phyloP scores from a whole-genome alignment of 2,329 filamentous ascomycete species.

The Pezicula rhizophila region DNA sequence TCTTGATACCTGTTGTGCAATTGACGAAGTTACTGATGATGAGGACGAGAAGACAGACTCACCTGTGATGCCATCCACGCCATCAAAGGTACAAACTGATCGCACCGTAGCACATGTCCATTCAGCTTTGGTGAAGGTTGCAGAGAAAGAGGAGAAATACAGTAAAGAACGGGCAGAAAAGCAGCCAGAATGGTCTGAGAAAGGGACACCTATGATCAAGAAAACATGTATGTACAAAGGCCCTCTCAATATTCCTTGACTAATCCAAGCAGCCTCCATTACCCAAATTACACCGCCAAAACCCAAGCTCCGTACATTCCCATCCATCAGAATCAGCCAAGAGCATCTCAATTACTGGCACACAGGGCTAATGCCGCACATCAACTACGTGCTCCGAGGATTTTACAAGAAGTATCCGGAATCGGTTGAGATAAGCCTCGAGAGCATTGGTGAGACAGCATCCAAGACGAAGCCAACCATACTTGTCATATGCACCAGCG shows the following conservation, averaged over 20 bases:
- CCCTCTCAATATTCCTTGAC: not conserved
- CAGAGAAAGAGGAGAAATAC: not conserved
- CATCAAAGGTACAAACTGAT: slow-evolving; percentile 6
- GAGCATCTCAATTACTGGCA: slow-evolving; percentile 69
- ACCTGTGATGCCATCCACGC: slow-evolving; percentile 22
- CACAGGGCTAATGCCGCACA: slow-evolving; percentile 61
- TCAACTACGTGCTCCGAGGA: slow-evolving; percentile 63
- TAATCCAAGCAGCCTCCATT: slow-evolving; percentile 10
- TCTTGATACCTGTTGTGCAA: slow-evolving; percentile 54
- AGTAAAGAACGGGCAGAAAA: slow-evolving; percentile 2
- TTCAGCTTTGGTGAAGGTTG: not conserved
- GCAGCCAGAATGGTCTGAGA: slow-evolving; percentile 18
- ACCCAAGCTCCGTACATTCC: slow-evolving; percentile 50
- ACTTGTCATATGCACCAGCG: slow-evolving; percentile 70
- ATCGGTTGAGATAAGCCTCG: slow-evolving; percentile 71
- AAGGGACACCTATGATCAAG: slow-evolving; percentile 13
- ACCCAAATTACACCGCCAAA: slow-evolving; percentile 17
- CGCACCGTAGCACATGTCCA: not conserved
- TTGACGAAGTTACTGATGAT: slow-evolving; percentile 52
- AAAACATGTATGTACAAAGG: slow-evolving; percentile 12
- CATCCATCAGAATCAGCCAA: slow-evolving; percentile 50
- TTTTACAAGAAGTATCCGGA: slow-evolving; percentile 70
- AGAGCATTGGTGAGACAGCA: slow-evolving; percentile 65
- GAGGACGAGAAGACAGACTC: slow-evolving; percentile 46
- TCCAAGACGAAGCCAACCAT: slow-evolving; percentile 65